These are phyloP conservation scores for Calycina herbarum DNA, from an alignment of 2,329 filamentous ascomycete species.

Conservation along the genomic window DNA sequence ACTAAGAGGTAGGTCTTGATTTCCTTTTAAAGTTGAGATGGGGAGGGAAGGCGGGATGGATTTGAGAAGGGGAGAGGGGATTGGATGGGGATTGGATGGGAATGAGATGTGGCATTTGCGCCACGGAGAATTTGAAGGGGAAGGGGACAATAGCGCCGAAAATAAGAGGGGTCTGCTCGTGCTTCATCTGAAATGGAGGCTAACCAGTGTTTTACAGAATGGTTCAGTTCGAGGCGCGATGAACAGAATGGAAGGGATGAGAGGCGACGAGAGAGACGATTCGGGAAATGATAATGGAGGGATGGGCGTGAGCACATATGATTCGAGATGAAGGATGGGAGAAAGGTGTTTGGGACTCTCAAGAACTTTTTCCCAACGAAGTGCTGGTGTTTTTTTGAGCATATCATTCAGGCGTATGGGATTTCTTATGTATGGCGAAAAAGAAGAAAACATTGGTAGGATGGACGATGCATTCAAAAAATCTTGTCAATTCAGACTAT, in stretches of 20 bases:
- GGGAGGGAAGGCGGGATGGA: neutral
- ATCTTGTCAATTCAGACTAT: slow-evolving; percentile 4
- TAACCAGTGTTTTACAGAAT: slow-evolving; percentile 59
- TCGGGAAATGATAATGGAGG: neutral
- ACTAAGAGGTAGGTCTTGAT: slow-evolving; percentile 75
- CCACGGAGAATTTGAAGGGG: neutral
- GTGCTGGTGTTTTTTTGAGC: slow-evolving; percentile 3
- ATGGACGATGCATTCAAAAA: neutral
- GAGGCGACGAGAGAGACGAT: slow-evolving; percentile 8
- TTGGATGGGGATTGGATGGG: neutral
- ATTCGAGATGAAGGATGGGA: neutral
- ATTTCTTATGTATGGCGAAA: neutral
- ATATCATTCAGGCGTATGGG: slow-evolving; percentile 5
- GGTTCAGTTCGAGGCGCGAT: slow-evolving; percentile 98
- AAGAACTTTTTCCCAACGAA: neutral
- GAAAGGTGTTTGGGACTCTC: neutral
- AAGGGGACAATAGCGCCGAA: neutral
- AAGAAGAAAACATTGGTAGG: neutral
- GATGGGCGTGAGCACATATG: neutral
- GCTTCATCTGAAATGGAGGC: slow-evolving; percentile 11
- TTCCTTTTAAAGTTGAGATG: slow-evolving; percentile 37
- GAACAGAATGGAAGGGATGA: neutral
- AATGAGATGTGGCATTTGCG: neutral
- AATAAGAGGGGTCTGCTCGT: neutral
- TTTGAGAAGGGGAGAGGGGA: neutral